phyloP scores from a whole-genome alignment of 768 basidiomycete species.

The Suillus plorans region DNA sequence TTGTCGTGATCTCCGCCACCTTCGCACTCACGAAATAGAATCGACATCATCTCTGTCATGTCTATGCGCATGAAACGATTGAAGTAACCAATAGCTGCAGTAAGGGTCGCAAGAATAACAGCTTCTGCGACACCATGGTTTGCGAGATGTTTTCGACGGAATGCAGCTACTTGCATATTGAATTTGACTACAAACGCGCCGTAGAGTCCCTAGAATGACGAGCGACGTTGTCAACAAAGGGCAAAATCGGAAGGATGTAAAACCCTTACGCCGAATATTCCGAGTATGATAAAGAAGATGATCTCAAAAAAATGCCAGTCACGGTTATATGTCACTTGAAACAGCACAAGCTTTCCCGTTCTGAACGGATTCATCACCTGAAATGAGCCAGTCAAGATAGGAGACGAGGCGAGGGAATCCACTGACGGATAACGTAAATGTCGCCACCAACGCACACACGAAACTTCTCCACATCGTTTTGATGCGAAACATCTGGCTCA shows the following conservation, averaged over 20 bases:
- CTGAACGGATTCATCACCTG: slow-evolving; percentile 98
- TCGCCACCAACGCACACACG: slow-evolving; percentile 95
- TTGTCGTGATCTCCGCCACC: slow-evolving; percentile 89
- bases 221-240: slow-evolving; percentile 6
- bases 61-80: slow-evolving; percentile 95
- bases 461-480: slow-evolving; percentile 99
- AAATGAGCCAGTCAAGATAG: slow-evolving; percentile 14
- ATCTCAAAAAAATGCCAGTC: slow-evolving; percentile 99
- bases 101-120: slow-evolving; percentile 80
- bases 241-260: neutral
- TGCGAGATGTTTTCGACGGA: slow-evolving; percentile 86
- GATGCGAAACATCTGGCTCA: slow-evolving; percentile 96
- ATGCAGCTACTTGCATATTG: slow-evolving; percentile 92
- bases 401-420: slow-evolving; percentile 16
- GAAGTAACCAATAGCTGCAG: slow-evolving; percentile 90
- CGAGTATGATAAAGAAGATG: slow-evolving; percentile 92
- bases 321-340: slow-evolving; percentile 95
- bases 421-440: slow-evolving; percentile 91
- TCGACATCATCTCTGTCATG: slow-evolving; percentile 96
- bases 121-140: slow-evolving; percentile 88
- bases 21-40: slow-evolving; percentile 95
- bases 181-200: slow-evolving; percentile 97
- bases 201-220: slow-evolving; percentile 75
- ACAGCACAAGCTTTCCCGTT: slow-evolving; percentile 95
- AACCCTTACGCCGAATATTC: slow-evolving; percentile 83